Evolutionary conservation across 2,329 filamentous ascomycete species (phyloP).

Genomic region (Penicillium rolfsii): DNA sequence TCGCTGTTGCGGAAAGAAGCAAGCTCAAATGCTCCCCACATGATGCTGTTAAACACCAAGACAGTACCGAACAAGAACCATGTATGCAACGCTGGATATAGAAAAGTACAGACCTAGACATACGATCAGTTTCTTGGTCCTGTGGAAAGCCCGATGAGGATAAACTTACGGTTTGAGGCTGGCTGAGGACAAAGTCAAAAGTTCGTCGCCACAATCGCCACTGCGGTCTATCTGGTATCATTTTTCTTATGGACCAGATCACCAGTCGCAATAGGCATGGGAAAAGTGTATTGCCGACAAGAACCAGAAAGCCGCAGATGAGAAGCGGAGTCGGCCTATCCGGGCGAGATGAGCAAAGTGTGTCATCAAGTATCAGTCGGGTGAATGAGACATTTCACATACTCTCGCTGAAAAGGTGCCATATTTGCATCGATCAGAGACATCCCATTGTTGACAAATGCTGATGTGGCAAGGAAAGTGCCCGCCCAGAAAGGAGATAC

Average conservation of each 20-base stretch:
- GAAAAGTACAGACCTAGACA: constrained; percentile 37
- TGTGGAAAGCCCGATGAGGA: neutral
- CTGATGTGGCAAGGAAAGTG: constrained; percentile 57
- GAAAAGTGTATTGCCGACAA: constrained; percentile 69
- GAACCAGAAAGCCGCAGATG: constrained; percentile 59
- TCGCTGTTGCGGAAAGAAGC: constrained; percentile 64
- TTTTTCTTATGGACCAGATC: constrained; percentile 54
- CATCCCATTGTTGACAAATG: constrained; percentile 60
- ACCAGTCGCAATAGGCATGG: constrained; percentile 65
- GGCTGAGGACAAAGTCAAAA: constrained; percentile 39
- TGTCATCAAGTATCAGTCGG: neutral
- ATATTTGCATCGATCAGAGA: constrained; percentile 57
- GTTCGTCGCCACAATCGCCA: constrained; percentile 37
- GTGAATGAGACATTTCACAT: neutral
- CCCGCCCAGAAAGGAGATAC: constrained; percentile 55
- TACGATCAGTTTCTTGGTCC: neutral
- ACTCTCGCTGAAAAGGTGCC: constrained; percentile 48
- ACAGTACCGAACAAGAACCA: constrained; percentile 69
- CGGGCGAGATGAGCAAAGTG: neutral
- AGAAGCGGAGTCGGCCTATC: constrained; percentile 45
- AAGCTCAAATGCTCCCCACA: constrained; percentile 69
- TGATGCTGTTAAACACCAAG: constrained; percentile 62
- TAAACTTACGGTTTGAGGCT: constrained; percentile 34
- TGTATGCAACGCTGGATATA: constrained; percentile 66
- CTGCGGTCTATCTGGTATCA: constrained; percentile 33